phyloP scores from a whole-genome alignment of 352 stramenopile genomes.

The Globisporangium alternatum region DNA sequence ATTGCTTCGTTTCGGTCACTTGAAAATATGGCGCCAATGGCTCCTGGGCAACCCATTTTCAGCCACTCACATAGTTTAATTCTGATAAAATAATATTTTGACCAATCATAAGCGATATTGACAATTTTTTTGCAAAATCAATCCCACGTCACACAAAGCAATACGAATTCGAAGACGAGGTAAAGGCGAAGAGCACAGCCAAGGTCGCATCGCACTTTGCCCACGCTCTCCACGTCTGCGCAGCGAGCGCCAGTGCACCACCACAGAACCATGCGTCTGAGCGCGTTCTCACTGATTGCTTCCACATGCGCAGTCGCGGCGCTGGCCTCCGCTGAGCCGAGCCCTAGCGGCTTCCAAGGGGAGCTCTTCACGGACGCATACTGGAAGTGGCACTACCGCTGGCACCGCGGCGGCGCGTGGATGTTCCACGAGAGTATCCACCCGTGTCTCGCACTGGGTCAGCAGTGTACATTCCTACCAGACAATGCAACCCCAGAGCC shows the following conservation, averaged over 20 bases:
- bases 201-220: background rate
- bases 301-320: background rate
- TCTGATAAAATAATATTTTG: background rate
- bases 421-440: conserved; percentile 34
- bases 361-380: conserved; percentile 13
- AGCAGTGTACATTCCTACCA: conserved; percentile 9
- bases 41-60: background rate
- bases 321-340: background rate
- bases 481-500: background rate
- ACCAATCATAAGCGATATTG: background rate
- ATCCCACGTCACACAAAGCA: background rate
- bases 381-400: conserved; percentile 24
- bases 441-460: conserved; percentile 20
- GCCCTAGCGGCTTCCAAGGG: background rate
- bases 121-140: background rate
- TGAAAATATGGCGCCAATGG: background rate
- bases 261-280: background rate
- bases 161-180: conserved; percentile 5
- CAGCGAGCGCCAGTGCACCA: background rate
- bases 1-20: background rate
- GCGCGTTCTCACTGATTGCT: background rate
- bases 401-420: conserved; percentile 34
- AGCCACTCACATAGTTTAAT: background rate
- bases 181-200: background rate
- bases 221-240: background rate